A percentile compares a stretch with the other conserved stretches of the same genome.
Evolutionary conservation across 1,284 basidiomycete genomes (phyloP).

Genomic region (Porodaedalea pini): DNA sequence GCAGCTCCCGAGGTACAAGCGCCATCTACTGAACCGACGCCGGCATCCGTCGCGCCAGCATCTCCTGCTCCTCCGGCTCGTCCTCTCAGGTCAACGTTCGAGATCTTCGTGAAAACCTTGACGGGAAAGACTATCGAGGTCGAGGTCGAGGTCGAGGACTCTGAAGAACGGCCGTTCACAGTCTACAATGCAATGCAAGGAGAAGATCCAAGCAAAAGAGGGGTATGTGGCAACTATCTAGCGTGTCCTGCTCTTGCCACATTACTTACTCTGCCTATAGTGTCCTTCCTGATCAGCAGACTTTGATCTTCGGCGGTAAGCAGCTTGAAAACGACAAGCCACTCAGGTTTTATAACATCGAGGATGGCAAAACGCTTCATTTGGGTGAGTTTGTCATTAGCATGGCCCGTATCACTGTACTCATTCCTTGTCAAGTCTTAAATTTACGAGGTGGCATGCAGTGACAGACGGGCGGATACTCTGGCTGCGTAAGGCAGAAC

Average conservation of each 20-base stretch:
- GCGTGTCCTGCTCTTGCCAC: not conserved
- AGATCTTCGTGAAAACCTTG: constrained; percentile 51
- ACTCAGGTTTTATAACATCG: constrained; percentile 64
- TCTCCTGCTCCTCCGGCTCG: constrained; percentile 2
- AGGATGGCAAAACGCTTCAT: constrained; percentile 70
- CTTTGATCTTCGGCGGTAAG: constrained; percentile 64
- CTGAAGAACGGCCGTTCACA: constrained; percentile 37
- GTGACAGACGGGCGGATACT: not conserved
- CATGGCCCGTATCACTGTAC: constrained; percentile 2
- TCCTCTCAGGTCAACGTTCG: too few relatives aligned
- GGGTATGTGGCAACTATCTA: constrained; percentile 21
- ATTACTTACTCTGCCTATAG: constrained; percentile 30
- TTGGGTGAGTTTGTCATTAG: constrained; percentile 21
- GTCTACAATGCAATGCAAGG: constrained; percentile 56
- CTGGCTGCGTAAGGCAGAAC: not conserved
- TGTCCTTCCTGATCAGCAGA: constrained; percentile 63
- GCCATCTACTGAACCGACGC: too few relatives aligned
- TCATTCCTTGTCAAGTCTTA: constrained; percentile 39
- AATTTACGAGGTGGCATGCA: constrained; percentile 59
- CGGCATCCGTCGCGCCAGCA: too few relatives aligned
- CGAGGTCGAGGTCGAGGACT: constrained; percentile 55
- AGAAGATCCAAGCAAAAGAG: constrained; percentile 52
- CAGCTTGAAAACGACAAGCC: constrained; percentile 65
- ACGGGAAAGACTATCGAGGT: constrained; percentile 62
- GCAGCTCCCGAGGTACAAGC: too few relatives aligned